Base-by-base conservation (phyloP, 352 stramenopile species). In the Phytophthora quininea region DNA sequence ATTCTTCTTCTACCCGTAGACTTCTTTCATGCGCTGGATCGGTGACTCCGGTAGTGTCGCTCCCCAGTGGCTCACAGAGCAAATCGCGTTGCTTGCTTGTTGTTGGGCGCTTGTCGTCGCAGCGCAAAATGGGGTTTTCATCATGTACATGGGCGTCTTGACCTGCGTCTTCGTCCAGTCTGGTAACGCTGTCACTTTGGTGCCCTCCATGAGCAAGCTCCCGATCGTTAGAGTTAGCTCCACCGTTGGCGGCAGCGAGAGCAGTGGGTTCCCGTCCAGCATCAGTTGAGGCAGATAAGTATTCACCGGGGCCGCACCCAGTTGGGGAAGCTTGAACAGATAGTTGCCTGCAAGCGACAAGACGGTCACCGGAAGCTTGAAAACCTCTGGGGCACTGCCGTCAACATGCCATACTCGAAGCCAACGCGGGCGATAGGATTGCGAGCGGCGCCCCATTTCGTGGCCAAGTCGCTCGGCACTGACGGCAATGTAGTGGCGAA, bases 391-490 rank as follows among this genome's bases (percentile, higher is more conserved):
- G 65, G 59, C 1, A 73, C 54, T 30, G 29, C 12, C 8, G 35
- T 46, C 15, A 73, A 43, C 27, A 64, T 64, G 46, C 65, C 54
- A 48, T 69, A 69, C 65, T 73, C 65, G 45, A 73, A 73, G 29
- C 59, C 65, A 5, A 73, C 65, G 15, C 65, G 65, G 0, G 1
- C 11, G 30, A 73, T 73, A 0, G 42, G 54, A 3, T 42, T 49
- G 19, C 65, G 53, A 53, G 24, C 40, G 1, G 58, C 40, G 10
- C 65, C 65, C 65, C 65, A 73, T n/a, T 61, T 69, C 10, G 37
- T 54, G 29, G 53, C 65, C 27, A 69, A 35, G 30, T 69, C 49
- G 46, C 42, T 73, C 0, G 65, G 65, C 0, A 73, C n/a, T 6
- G 48, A 48, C 8, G 54, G 53, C 37, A 73, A 19, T 1, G 47